Evolutionary conservation across 1,139 yeast species (phyloP).

Genomic region (Taphrina sp.): DNA sequence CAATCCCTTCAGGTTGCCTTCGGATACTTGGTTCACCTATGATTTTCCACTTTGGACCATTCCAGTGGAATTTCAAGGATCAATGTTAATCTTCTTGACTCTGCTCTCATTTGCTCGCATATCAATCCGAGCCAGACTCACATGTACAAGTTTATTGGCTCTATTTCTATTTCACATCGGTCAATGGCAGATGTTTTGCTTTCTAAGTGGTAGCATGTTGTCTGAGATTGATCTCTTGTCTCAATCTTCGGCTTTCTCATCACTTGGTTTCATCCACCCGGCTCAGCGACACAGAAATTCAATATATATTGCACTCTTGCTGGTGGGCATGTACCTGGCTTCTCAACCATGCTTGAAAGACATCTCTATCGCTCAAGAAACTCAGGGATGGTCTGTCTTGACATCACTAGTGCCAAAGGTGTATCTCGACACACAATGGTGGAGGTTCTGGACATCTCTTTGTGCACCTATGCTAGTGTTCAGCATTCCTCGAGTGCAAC

Average conservation of each 20-base stretch:
- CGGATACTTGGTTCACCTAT: conserved; percentile 18
- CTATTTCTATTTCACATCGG: conserved; percentile 6
- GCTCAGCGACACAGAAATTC: neutral
- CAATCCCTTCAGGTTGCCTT: conserved; percentile 11
- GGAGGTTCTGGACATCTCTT: conserved; percentile 8
- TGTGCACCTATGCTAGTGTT: conserved; percentile 11
- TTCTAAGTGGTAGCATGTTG: conserved; percentile 2
- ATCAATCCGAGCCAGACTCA: conserved; percentile 4
- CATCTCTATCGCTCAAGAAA: neutral
- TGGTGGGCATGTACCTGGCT: conserved; percentile 18
- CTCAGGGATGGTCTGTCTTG: conserved; percentile 1
- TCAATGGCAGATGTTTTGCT: conserved; percentile 15
- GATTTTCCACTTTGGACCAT: conserved; percentile 25
- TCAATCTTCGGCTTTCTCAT: no score
- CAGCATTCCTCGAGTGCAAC: neutral
- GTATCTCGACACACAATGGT: conserved; percentile 6
- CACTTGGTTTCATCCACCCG: neutral
- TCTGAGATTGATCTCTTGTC: conserved; percentile 6
- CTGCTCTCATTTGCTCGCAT: conserved; percentile 8
- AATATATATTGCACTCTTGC: neutral
- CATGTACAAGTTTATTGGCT: neutral
- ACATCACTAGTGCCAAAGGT: neutral
- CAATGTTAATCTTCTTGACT: neutral
- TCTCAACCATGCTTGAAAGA: conserved; percentile 8
- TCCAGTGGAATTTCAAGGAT: conserved; percentile 26